These are phyloP conservation scores for Penicilliopsis zonata DNA, from an alignment of 495 filamentous ascomycete genomes.

Conservation along the genomic window DNA sequence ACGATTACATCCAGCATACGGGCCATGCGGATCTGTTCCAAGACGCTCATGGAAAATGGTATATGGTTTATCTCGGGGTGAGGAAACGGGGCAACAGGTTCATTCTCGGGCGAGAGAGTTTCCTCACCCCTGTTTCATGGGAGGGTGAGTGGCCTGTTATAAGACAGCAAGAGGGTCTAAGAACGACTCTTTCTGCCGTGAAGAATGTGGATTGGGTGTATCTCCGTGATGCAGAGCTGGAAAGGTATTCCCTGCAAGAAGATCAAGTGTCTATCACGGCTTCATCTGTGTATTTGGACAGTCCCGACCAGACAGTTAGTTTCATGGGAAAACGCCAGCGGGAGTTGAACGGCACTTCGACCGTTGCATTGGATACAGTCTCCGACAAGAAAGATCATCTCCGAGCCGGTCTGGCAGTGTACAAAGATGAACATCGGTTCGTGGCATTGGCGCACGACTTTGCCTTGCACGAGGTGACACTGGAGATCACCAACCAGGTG, in stretches of 20 bases:
- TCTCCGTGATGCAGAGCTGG: slow-evolving; percentile 5
- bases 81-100: slow-evolving; percentile 22
- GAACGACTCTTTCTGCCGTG: background rate
- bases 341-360: slow-evolving; percentile 1
- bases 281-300: background rate
- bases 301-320: background rate
- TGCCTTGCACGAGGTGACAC: background rate
- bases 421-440: slow-evolving; percentile 8
- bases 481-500: too few relatives aligned
- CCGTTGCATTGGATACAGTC: background rate
- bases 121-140: slow-evolving; percentile 34
- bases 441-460: slow-evolving; percentile 2
- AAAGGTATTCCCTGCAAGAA: slow-evolving; percentile 1
- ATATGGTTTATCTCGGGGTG: slow-evolving; percentile 32
- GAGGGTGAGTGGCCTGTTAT: slow-evolving; percentile 36
- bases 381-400: background rate
- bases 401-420: slow-evolving; percentile 1
- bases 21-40: slow-evolving; percentile 35
- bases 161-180: background rate
- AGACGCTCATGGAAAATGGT: slow-evolving; percentile 30
- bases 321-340: slow-evolving; percentile 10
- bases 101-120: slow-evolving; percentile 27
- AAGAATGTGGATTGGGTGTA: slow-evolving; percentile 4
- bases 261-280: background rate
- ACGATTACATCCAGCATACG: slow-evolving; percentile 27